Percentiles rank a stretch among this genome's conserved stretches.
phyloP scores from a whole-genome alignment of 1,284 basidiomycete species.

The Rhodotorula glutinis region DNA sequence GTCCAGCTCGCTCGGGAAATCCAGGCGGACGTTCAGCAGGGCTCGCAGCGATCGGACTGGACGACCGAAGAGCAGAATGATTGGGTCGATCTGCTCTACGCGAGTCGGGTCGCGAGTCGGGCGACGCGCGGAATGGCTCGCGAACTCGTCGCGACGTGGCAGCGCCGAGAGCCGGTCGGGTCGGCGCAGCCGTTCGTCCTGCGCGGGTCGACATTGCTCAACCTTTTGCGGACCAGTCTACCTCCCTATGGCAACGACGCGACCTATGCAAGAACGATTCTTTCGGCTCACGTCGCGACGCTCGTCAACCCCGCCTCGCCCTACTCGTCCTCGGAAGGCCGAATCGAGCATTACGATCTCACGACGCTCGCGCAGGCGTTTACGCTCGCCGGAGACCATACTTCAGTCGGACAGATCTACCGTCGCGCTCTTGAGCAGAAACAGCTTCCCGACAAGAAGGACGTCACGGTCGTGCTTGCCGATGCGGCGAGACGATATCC shows the following conservation, averaged over 20 bases:
- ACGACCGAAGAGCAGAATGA: background rate
- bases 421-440: constrained; percentile 8
- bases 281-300: background rate
- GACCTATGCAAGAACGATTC: background rate
- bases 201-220: constrained; percentile 1
- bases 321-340: background rate
- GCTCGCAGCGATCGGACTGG: background rate
- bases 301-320: constrained; percentile 10
- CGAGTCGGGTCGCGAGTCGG: background rate
- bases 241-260: background rate
- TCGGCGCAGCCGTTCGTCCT: constrained; percentile 5
- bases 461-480: constrained; percentile 23
- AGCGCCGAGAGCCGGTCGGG: background rate
- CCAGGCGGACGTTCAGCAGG: background rate
- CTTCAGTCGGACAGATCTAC: constrained; percentile 20
- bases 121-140: constrained; percentile 11
- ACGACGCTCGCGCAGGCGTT: constrained; percentile 32
- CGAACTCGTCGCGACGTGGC: background rate
- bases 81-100: constrained; percentile 5
- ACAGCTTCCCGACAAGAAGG: constrained; percentile 20
- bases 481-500: background rate
- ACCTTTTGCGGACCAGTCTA: constrained; percentile 1
- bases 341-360: constrained; percentile 29
- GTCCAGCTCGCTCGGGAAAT: background rate
- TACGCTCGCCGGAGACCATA: constrained; percentile 15